A percentile compares a stretch with the other conserved stretches of the same genome.
These are phyloP conservation scores for Wickerhamomyces sp. DNA, from an alignment of 1,139 yeast genomes.

Conservation along the genomic window DNA sequence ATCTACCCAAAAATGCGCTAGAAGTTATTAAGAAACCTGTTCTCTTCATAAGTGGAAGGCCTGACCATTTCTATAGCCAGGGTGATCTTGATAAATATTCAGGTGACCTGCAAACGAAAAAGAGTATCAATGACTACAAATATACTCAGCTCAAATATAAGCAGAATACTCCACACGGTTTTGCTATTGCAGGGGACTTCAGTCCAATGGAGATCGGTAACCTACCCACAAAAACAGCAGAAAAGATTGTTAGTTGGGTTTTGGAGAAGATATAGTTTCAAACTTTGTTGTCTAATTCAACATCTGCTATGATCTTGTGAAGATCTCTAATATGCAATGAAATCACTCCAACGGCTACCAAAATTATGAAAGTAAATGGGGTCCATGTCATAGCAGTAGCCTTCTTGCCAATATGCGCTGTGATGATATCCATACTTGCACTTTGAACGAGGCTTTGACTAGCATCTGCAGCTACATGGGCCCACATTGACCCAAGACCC, in stretches of 20 bases:
- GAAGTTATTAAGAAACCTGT: constrained; percentile 25
- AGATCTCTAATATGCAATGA: constrained; percentile 26
- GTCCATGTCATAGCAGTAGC: constrained; percentile 63
- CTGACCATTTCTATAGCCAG: constrained; percentile 26
- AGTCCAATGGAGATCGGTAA: constrained; percentile 19
- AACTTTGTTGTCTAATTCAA: constrained; percentile 18
- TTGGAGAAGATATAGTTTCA: constrained; percentile 15
- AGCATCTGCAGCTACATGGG: constrained; percentile 53
- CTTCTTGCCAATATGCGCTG: constrained; percentile 42
- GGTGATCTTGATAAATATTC: constrained; percentile 18
- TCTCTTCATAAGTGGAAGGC: constrained; percentile 27
- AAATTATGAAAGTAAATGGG: constrained; percentile 43
- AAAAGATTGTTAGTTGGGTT: constrained; percentile 17
- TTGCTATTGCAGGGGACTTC: constrained; percentile 36
- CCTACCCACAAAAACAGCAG: constrained; percentile 17
- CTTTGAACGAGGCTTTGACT: constrained; percentile 38
- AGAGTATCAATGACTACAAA: constrained; percentile 17
- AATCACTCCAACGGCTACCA: constrained; percentile 29
- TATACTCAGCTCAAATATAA: constrained; percentile 17
- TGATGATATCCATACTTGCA: constrained; percentile 48
- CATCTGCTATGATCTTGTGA: constrained; percentile 23
- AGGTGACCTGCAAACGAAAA: constrained; percentile 17
- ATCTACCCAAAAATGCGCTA: constrained; percentile 27
- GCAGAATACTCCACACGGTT: constrained; percentile 32
- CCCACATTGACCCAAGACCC: constrained; percentile 70